phyloP scores from a whole-genome alignment of 345 rosid genomes.

The Sapria himalayana region DNA sequence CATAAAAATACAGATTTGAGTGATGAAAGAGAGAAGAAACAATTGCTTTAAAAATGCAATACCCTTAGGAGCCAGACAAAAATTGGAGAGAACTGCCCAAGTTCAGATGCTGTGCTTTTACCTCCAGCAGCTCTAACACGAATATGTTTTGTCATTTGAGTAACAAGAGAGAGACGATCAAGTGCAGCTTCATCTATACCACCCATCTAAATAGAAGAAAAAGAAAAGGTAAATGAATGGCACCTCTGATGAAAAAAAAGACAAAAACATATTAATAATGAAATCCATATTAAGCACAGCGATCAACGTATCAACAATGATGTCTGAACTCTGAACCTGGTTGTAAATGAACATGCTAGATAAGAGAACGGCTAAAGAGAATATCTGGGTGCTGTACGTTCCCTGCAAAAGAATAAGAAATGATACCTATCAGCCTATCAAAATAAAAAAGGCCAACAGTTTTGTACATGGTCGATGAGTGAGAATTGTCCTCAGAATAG shows the following conservation, averaged over 20 bases:
- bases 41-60: slow-evolving; percentile 12
- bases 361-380: slow-evolving; percentile 82
- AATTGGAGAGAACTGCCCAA: slow-evolving; percentile 87
- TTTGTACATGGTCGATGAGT: not conserved
- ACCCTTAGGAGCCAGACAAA: slow-evolving; percentile 99
- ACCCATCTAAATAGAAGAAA: slow-evolving; percentile 42
- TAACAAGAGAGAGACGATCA: slow-evolving; percentile 89
- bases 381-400: slow-evolving; percentile 96
- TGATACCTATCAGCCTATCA: not conserved
- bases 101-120: slow-evolving; percentile 52
- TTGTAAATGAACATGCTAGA: slow-evolving; percentile 96
- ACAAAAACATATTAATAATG: not conserved
- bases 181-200: slow-evolving; percentile 94
- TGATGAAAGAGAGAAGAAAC: too few relatives aligned
- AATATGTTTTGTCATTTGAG: slow-evolving; percentile 94
- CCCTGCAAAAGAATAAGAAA: slow-evolving; percentile 30
- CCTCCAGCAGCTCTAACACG: slow-evolving; percentile 86
- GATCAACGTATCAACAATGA: slow-evolving; percentile 1
- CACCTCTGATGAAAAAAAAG: not conserved
- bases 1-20: too few relatives aligned
- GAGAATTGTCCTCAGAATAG: too few relatives aligned
- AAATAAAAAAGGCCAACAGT: not conserved
- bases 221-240: not conserved
- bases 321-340: slow-evolving; percentile 30
- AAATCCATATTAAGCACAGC: not conserved